Conservation (phyloP, 208 protist species). For the Porcisia hertigi region DNA sequence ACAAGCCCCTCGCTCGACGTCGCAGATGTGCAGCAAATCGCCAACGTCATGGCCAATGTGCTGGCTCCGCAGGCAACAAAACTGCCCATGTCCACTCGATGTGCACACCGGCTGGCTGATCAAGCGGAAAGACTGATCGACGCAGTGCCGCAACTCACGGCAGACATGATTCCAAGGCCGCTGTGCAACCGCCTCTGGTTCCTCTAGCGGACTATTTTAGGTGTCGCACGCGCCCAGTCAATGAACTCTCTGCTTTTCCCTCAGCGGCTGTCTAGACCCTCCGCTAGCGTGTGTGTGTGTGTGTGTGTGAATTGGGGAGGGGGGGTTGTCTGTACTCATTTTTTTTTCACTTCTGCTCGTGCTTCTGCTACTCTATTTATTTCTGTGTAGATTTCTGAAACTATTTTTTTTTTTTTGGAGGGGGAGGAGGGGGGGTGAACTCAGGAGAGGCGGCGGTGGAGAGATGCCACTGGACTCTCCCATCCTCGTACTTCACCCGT, state of each 20-base stretch:
- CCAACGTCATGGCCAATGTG: constrained; percentile 74
- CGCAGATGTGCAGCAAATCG: constrained; percentile 77
- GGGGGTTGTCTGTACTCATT: not conserved
- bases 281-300: not conserved
- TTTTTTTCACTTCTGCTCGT: not conserved
- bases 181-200: constrained; percentile 82
- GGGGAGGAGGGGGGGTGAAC: too few species aligned
- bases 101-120: constrained; percentile 79
- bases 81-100: constrained; percentile 88
- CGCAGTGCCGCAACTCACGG: constrained; percentile 65
- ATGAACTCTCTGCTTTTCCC: not conserved
- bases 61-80: constrained; percentile 80
- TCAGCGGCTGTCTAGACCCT: not conserved
- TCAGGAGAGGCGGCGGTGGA: too few species aligned
- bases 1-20: constrained; percentile 70
- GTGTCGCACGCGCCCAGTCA: not conserved
- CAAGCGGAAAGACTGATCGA: constrained; percentile 77
- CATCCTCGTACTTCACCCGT: not conserved
- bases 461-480: too few species aligned
- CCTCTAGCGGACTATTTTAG: constrained; percentile 33
- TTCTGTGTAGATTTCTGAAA: too few species aligned
- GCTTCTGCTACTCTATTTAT: too few species aligned
- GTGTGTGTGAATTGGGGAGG: not conserved
- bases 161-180: constrained; percentile 77
- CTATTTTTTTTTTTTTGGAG: too few species aligned